Evolutionary conservation across 2,329 filamentous ascomycete species (phyloP).

Genomic region (Ramularia collo-cygni): DNA sequence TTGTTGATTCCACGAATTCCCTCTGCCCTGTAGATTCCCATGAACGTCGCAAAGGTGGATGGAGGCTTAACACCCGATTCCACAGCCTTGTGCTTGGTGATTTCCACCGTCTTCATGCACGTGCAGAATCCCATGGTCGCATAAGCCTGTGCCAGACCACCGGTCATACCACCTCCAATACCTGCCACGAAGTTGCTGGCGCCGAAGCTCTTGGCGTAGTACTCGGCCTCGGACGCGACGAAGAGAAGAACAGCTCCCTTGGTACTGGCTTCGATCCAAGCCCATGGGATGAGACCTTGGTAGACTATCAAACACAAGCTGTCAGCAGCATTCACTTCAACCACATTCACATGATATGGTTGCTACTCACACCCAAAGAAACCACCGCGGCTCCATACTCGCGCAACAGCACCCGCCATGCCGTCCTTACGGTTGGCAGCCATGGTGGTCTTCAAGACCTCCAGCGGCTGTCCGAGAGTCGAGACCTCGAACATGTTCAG

Average conservation of each 20-base stretch:
- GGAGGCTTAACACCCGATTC: slow-evolving; percentile 74
- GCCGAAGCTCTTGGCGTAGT: slow-evolving; percentile 71
- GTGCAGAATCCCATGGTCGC: slow-evolving; percentile 99
- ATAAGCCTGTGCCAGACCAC: slow-evolving; percentile 95
- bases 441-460: slow-evolving; percentile 99
- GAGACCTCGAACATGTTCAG: slow-evolving; percentile 92
- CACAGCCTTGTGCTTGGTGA: slow-evolving; percentile 95
- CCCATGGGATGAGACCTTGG: slow-evolving; percentile 98
- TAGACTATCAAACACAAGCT: slow-evolving; percentile 60
- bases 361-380: slow-evolving; percentile 76
- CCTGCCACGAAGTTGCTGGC: slow-evolving; percentile 81
- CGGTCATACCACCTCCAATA: slow-evolving; percentile 84
- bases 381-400: slow-evolving; percentile 93
- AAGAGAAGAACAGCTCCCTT: slow-evolving; percentile 99
- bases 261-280: slow-evolving; percentile 99
- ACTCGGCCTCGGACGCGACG: slow-evolving; percentile 96
- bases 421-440: slow-evolving; percentile 89
- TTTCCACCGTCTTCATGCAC: slow-evolving; percentile 99
- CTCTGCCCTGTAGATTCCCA: slow-evolving; percentile 92
- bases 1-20: slow-evolving; percentile 95
- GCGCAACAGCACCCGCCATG: slow-evolving; percentile 71
- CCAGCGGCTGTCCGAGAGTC: slow-evolving; percentile 72
- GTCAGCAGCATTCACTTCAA: too few species aligned
- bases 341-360: neutral
- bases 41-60: slow-evolving; percentile 92